Evolutionary conservation across 1,284 basidiomycete genomes (phyloP).

Genomic region (Waitea zeae): DNA sequence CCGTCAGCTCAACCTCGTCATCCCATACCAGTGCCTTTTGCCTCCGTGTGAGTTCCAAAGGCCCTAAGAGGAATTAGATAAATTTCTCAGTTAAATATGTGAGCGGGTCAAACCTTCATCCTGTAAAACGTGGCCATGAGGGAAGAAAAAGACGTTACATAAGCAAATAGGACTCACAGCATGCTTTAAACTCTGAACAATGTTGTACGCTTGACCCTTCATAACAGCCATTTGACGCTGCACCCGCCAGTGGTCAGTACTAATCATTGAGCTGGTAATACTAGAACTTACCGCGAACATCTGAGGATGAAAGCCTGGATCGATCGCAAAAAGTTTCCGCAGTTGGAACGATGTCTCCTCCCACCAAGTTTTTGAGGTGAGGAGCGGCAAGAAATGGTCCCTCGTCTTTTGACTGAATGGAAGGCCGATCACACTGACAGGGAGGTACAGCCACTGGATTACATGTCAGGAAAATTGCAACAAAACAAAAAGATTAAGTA

Average conservation of each 20-base stretch:
- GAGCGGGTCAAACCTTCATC: constrained; percentile 31
- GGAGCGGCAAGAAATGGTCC: constrained; percentile 64
- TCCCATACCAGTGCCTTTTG: constrained; percentile 70
- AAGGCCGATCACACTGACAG: constrained; percentile 69
- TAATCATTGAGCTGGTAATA: not conserved
- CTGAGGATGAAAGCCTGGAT: constrained; percentile 73
- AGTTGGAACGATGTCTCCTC: constrained; percentile 69
- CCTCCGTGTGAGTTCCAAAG: constrained; percentile 68
- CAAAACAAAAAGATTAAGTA: too few species aligned
- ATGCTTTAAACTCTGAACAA: constrained; percentile 68
- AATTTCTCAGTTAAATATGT: constrained; percentile 5
- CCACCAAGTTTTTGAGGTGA: constrained; percentile 84
- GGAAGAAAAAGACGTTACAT: constrained; percentile 5
- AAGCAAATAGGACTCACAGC: constrained; percentile 26
- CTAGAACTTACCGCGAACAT: constrained; percentile 56
- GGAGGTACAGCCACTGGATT: constrained; percentile 85
- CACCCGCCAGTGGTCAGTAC: not conserved
- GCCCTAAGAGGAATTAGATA: constrained; percentile 28
- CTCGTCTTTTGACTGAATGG: constrained; percentile 76
- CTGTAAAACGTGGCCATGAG: constrained; percentile 13
- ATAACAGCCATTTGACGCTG: constrained; percentile 78
- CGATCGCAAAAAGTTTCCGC: constrained; percentile 60
- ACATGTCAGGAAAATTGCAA: too few species aligned
- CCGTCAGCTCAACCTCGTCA: constrained; percentile 62
- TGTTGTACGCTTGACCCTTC: constrained; percentile 85